phyloP scores from a whole-genome alignment of 345 rosid species.

The Pelargonium nanum region DNA sequence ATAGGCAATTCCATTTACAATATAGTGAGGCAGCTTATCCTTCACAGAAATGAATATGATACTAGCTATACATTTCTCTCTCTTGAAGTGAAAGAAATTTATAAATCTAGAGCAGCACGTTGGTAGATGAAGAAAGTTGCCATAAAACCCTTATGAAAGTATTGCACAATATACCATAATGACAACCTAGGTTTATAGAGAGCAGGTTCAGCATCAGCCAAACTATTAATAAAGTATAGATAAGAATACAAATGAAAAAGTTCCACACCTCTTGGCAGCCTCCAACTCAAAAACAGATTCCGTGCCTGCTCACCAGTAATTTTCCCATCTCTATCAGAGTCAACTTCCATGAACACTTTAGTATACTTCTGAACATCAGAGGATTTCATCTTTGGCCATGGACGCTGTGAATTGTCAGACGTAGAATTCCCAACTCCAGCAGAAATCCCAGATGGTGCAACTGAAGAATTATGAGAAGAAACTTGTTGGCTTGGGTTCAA shows the following conservation, averaged over 20 bases:
- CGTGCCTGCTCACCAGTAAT: slow-evolving; percentile 91
- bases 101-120: too few relatives aligned
- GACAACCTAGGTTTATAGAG: too few relatives aligned
- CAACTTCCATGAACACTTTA: slow-evolving; percentile 90
- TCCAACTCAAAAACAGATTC: slow-evolving; percentile 91
- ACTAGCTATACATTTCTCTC: too few relatives aligned
- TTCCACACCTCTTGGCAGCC: slow-evolving; percentile 80
- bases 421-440: slow-evolving; percentile 42
- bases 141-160: too few relatives aligned
- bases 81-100: too few relatives aligned
- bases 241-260: slow-evolving; percentile 5
- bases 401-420: slow-evolving; percentile 41
- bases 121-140: too few relatives aligned
- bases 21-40: too few relatives aligned
- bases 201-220: background rate
- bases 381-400: slow-evolving; percentile 88
- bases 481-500: slow-evolving; percentile 36
- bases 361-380: slow-evolving; percentile 82
- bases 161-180: too few relatives aligned
- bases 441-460: slow-evolving; percentile 39
- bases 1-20: too few relatives aligned
- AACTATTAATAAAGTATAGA: background rate
- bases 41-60: too few relatives aligned
- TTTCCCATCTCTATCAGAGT: slow-evolving; percentile 89
- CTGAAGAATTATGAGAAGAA: slow-evolving; percentile 42